A percentile compares a stretch with the other conserved stretches of the same genome.
These are phyloP conservation scores for Rhizoclosmatium globosum DNA, from an alignment of 192 early-diverging fungal genomes.

Conservation along the genomic window DNA sequence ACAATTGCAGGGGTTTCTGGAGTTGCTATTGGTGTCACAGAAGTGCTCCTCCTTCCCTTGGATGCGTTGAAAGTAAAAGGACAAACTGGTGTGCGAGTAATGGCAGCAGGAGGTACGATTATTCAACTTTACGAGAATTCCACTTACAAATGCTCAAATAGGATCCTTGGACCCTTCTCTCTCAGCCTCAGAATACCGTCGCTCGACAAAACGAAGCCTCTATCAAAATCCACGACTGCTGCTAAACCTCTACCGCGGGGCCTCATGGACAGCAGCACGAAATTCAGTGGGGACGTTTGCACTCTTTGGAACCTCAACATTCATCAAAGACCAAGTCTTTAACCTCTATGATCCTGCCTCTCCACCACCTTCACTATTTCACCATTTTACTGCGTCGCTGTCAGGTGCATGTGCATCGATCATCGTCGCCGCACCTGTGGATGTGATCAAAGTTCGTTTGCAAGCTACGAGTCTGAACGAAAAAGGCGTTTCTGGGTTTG, in stretches of 20 bases:
- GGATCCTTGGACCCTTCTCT: not conserved
- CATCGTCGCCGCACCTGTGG: conserved; percentile 89
- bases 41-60: conserved; percentile 87
- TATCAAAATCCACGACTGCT: conserved; percentile 16
- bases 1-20: conserved; percentile 30
- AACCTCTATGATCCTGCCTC: conserved; percentile 65
- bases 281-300: conserved; percentile 93
- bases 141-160: not conserved
- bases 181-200: no score
- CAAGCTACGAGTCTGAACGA: conserved; percentile 86
- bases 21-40: conserved; percentile 87
- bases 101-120: not conserved
- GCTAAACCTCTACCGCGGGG: conserved; percentile 60
- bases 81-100: conserved; percentile 77
- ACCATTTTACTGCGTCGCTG: conserved; percentile 89
- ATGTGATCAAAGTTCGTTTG: conserved; percentile 95
- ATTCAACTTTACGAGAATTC: not conserved
- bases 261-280: conserved; percentile 87
- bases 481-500: conserved; percentile 76
- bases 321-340: conserved; percentile 88
- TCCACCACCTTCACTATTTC: conserved; percentile 77
- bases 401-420: conserved; percentile 87
- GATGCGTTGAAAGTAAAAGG: conserved; percentile 93
- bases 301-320: conserved; percentile 87
- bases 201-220: conserved; percentile 10